Evolutionary conservation across 768 basidiomycete species (phyloP).

Genomic region (Hericium rajendrae): DNA sequence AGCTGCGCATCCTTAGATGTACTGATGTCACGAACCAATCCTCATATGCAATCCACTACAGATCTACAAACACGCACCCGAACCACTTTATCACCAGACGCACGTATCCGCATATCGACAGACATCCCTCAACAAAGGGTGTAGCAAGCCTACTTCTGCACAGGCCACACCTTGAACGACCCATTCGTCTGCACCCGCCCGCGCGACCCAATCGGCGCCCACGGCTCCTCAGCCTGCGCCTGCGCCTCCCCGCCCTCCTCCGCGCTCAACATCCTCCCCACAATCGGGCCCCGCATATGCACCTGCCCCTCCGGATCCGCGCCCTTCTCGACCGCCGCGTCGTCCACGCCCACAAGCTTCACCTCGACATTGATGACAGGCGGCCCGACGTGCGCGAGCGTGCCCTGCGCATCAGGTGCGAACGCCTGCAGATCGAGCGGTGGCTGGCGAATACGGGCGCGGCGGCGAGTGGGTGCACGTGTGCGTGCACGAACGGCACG

Average conservation of each 20-base stretch:
- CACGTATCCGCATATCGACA: too few species aligned
- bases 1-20: too few species aligned
- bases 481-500: slow-evolving; percentile 61
- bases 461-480: slow-evolving; percentile 50
- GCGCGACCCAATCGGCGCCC: slow-evolving; percentile 22
- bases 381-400: slow-evolving; percentile 54
- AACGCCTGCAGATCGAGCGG: slow-evolving; percentile 77
- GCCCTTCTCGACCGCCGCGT: slow-evolving; percentile 54
- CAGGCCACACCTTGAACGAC: slow-evolving; percentile 23
- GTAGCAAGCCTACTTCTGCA: background rate
- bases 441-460: slow-evolving; percentile 80
- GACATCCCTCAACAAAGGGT: too few species aligned
- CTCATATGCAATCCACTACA: too few species aligned
- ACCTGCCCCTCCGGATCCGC: slow-evolving; percentile 56
- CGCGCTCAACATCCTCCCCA: slow-evolving; percentile 44
- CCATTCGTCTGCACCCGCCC: slow-evolving; percentile 27
- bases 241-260: slow-evolving; percentile 14
- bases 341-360: slow-evolving; percentile 63
- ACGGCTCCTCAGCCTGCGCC: slow-evolving; percentile 13
- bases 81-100: too few species aligned
- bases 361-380: slow-evolving; percentile 82
- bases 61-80: too few species aligned
- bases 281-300: slow-evolving; percentile 61
- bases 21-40: too few species aligned
- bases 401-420: slow-evolving; percentile 23